These are phyloP conservation scores for Plantago coronopus DNA, from an alignment of 305 asterid genomes.

Conservation along the genomic window DNA sequence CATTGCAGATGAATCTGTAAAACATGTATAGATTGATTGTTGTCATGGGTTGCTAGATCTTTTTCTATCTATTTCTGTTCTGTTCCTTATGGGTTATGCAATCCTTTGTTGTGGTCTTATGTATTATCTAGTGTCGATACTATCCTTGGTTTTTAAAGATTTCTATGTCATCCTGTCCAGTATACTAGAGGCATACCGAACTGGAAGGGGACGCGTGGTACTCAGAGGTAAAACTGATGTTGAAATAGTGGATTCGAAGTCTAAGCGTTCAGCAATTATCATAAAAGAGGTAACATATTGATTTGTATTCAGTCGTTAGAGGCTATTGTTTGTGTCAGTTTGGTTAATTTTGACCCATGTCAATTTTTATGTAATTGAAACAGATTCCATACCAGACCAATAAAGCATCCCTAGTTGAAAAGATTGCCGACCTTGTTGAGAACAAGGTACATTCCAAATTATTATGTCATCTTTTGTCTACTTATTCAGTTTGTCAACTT, in stretches of 20 bases:
- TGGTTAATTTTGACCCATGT: conserved; percentile 11
- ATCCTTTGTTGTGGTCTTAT: not conserved
- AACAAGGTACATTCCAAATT: conserved; percentile 54
- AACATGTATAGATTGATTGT: too few species aligned
- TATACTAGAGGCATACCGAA: conserved; percentile 87
- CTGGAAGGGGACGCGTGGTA: conserved; percentile 88
- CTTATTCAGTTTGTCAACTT: not conserved
- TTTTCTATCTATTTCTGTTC: not conserved
- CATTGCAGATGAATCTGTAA: too few species aligned
- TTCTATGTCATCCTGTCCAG: conserved; percentile 34
- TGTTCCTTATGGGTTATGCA: not conserved
- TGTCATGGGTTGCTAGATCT: not conserved
- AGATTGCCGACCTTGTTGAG: conserved; percentile 93
- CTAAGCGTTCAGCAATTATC: conserved; percentile 80
- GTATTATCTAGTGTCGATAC: not conserved
- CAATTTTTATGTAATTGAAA: conserved; percentile 24
- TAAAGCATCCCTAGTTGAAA: conserved; percentile 92
- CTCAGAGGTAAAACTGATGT: conserved; percentile 94
- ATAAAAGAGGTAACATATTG: conserved; percentile 78
- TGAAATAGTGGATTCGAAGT: conserved; percentile 76
- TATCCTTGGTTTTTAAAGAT: conserved; percentile 6
- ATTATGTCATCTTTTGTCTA: conserved; percentile 14
- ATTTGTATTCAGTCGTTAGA: conserved; percentile 16
- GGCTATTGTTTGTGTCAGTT: conserved; percentile 10
- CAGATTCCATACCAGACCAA: conserved; percentile 98